Evolutionary conservation across 257 asterid species (phyloP).

Genomic region (Solanum lycopersicoides): DNA sequence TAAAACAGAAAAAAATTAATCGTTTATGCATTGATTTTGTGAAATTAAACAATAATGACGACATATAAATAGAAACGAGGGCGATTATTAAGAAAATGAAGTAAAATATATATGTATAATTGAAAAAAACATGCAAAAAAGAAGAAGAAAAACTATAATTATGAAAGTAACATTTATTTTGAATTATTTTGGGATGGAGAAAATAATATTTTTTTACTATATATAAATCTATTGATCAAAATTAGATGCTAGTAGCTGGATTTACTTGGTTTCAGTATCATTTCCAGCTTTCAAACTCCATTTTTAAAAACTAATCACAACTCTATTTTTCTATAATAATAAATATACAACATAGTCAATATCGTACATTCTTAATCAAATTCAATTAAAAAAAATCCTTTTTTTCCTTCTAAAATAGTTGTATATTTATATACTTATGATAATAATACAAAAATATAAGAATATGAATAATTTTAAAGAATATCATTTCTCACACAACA

Average conservation of each 20-base stretch:
- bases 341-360: not conserved
- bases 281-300: constrained; percentile 20
- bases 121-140: not conserved
- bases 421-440: not conserved
- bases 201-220: not conserved
- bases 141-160: not conserved
- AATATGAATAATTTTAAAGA: too few species aligned
- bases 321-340: not conserved
- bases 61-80: too few species aligned
- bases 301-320: constrained; percentile 8
- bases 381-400: constrained; percentile 2
- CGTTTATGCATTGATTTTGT: too few species aligned
- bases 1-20: fast-evolving
- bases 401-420: constrained; percentile 10
- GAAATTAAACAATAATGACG: fast-evolving
- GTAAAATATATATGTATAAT: not conserved
- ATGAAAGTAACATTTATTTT: not conserved
- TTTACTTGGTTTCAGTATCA: constrained; percentile 7
- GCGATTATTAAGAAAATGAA: not conserved
- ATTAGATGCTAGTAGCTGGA: not conserved
- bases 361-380: not conserved
- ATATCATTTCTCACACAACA: too few species aligned
- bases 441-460: not conserved
- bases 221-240: not conserved
- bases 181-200: not conserved